A percentile compares a stretch with the other conserved stretches of the same genome.
These are phyloP conservation scores for Typha latifolia DNA, from an alignment of 176 grass and related monocot species.

Conservation along the genomic window DNA sequence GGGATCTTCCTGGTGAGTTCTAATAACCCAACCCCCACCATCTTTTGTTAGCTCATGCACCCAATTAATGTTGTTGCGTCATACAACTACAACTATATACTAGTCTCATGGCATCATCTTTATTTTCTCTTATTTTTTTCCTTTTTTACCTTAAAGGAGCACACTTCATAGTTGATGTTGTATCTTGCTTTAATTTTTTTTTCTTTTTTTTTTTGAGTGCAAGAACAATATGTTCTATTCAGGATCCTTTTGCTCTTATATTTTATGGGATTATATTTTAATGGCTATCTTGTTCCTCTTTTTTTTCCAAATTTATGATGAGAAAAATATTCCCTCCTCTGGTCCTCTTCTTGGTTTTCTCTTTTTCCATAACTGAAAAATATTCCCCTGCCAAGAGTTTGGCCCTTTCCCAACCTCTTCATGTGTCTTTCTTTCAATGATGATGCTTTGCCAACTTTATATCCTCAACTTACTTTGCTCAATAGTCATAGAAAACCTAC, in stretches of 20 bases:
- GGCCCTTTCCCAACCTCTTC: neutral
- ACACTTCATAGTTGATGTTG: too few relatives aligned
- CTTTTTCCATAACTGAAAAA: neutral
- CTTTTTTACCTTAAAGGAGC: too few relatives aligned
- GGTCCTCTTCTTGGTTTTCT: neutral
- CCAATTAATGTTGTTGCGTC: too few relatives aligned
- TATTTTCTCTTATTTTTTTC: neutral
- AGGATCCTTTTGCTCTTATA: neutral
- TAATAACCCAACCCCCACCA: too few relatives aligned
- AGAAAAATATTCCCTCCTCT: neutral
- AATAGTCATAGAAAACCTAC: neutral
- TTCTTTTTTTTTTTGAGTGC: too few relatives aligned
- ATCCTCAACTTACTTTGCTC: neutral
- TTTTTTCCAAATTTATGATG: neutral
- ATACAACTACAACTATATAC: too few relatives aligned
- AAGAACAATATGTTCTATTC: neutral
- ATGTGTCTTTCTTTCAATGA: neutral
- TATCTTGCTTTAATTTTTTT: too few relatives aligned
- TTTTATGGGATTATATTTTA: neutral
- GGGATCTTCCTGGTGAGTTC: slow-evolving; percentile 77
- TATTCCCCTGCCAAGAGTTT: slow-evolving; percentile 8
- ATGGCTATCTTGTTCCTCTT: neutral
- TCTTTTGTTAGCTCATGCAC: too few relatives aligned
- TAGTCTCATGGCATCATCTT: neutral
- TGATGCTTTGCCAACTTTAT: neutral